phyloP scores from a whole-genome alignment of 2,329 filamentous ascomycete genomes.

The Penicillium janthinellum region DNA sequence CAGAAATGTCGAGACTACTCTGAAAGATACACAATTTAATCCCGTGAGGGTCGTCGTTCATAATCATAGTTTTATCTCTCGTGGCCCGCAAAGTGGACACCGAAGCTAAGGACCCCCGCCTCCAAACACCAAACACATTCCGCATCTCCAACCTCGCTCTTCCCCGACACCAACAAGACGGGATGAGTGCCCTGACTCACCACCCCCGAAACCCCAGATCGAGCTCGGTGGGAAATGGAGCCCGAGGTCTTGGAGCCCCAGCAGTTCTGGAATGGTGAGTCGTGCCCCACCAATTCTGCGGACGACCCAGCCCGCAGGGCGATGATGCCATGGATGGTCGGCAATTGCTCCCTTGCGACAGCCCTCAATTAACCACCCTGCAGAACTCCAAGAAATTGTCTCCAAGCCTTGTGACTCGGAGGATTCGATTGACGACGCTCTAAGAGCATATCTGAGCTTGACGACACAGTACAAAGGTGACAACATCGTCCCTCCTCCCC shows the following conservation, averaged over 20 bases:
- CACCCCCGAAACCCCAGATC: constrained; percentile 39
- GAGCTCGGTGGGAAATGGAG: constrained; percentile 58
- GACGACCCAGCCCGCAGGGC: not conserved
- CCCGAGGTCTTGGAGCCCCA: constrained; percentile 75
- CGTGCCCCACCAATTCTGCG: constrained; percentile 6
- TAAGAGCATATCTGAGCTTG: constrained; percentile 81
- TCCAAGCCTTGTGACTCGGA: constrained; percentile 61
- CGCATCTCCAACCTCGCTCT: constrained; percentile 25
- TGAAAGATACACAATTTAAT: too few species aligned
- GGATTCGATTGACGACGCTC: constrained; percentile 76
- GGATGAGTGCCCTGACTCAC: constrained; percentile 40
- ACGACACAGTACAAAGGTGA: constrained; percentile 70
- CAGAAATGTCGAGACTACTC: too few species aligned
- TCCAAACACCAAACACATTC: constrained; percentile 20
- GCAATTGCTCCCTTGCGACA: constrained; percentile 7
- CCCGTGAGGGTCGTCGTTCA: too few species aligned
- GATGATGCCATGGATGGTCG: not conserved
- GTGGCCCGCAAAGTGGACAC: constrained; percentile 7
- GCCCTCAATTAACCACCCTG: constrained; percentile 15
- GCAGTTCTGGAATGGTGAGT: constrained; percentile 84
- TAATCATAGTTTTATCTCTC: not conserved
- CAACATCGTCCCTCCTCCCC: constrained; percentile 7
- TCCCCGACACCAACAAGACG: constrained; percentile 28
- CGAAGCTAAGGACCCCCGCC: constrained; percentile 18
- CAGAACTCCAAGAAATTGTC: constrained; percentile 69